phyloP scores from a whole-genome alignment of 2,329 filamentous ascomycete species.

The Talaromyces sp. region DNA sequence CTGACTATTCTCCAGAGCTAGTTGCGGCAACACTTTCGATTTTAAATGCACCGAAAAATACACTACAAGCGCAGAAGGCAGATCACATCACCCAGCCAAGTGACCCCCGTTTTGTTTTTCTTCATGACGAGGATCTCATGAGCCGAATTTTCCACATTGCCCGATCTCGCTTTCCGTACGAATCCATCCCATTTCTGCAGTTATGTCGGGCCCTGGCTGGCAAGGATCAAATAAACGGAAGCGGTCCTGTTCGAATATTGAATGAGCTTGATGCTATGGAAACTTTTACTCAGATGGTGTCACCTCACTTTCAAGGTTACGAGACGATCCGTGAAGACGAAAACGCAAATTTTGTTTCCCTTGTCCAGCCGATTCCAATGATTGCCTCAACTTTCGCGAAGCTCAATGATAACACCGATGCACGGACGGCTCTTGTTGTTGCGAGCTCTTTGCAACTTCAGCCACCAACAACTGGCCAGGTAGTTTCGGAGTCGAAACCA shows the following conservation, averaged over 20 bases:
- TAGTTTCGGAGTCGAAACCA: constrained; percentile 74
- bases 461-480: constrained; percentile 46
- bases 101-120: constrained; percentile 51
- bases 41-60: constrained; percentile 47
- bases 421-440: constrained; percentile 35
- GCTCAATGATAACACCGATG: constrained; percentile 23
- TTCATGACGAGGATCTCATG: constrained; percentile 57
- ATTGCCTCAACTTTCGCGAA: constrained; percentile 31
- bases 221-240: constrained; percentile 43
- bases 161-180: constrained; percentile 77
- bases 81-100: constrained; percentile 22
- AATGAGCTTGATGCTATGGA: constrained; percentile 66
- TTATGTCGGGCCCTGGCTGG: constrained; percentile 64
- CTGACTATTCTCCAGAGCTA: constrained; percentile 71
- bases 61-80: constrained; percentile 21
- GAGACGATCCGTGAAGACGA: constrained; percentile 79
- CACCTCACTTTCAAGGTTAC: constrained; percentile 68
- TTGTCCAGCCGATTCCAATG: constrained; percentile 57
- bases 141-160: constrained; percentile 63
- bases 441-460: constrained; percentile 38
- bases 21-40: constrained; percentile 64
- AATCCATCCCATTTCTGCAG: constrained; percentile 73
- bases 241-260: constrained; percentile 55
- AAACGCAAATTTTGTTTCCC: constrained; percentile 72
- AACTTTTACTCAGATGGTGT: constrained; percentile 74